Evolutionary conservation across 208 protist species (phyloP).

Genomic region (Leishmania guyanensis): DNA sequence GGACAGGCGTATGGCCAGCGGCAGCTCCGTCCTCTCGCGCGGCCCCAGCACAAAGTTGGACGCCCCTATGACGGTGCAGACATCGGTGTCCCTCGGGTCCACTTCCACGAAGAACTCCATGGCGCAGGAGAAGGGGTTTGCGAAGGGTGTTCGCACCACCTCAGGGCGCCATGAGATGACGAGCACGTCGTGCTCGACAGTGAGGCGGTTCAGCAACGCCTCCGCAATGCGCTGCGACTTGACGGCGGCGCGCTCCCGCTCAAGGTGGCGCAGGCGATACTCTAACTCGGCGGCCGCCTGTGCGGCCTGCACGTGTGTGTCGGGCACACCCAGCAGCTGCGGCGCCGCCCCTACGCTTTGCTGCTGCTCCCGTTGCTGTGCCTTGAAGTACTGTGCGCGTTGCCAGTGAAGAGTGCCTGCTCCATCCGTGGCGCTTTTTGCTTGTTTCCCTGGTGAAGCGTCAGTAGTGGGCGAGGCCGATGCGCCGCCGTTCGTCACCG

Average conservation of each 20-base stretch:
- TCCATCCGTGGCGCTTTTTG: background rate
- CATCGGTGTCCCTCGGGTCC: slow-evolving; percentile 25
- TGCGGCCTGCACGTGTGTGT: slow-evolving; percentile 43
- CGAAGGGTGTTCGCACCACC: slow-evolving; percentile 55
- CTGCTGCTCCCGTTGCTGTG: slow-evolving; percentile 32
- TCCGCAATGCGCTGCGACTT: slow-evolving; percentile 78
- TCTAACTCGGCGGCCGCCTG: slow-evolving; percentile 64
- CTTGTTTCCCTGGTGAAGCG: background rate
- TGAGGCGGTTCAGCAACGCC: slow-evolving; percentile 72
- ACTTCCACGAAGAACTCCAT: slow-evolving; percentile 83
- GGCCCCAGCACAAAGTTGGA: slow-evolving; percentile 68
- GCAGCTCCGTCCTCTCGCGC: slow-evolving; percentile 54
- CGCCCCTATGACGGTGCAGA: slow-evolving; percentile 42
- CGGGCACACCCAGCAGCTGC: slow-evolving; percentile 54
- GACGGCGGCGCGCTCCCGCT: slow-evolving; percentile 73
- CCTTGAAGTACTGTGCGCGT: slow-evolving; percentile 70
- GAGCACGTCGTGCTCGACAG: slow-evolving; percentile 58
- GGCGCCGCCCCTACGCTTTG: slow-evolving; percentile 19
- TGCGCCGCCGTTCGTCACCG: background rate
- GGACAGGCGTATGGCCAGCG: slow-evolving; percentile 56
- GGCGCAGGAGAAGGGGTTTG: slow-evolving; percentile 61
- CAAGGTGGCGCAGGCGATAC: slow-evolving; percentile 74
- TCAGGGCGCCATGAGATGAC: slow-evolving; percentile 70
- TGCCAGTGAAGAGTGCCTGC: slow-evolving; percentile 54
- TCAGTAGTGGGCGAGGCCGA: background rate